Evolutionary conservation across 306 rosid genomes (phyloP).

Genomic region (Datisca glomerata): DNA sequence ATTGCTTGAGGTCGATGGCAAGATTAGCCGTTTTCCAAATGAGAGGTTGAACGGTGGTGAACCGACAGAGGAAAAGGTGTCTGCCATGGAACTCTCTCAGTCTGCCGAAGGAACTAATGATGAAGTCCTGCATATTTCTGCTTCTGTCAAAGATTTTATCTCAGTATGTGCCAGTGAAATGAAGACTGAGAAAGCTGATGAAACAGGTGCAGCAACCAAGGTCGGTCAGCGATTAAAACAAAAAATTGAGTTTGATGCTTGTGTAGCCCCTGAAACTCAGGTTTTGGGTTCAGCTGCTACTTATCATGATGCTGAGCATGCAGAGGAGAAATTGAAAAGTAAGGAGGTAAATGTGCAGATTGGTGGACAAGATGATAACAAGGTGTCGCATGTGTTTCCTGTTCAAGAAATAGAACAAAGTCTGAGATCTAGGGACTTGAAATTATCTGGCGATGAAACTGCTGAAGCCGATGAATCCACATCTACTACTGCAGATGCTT

Average conservation of each 20-base stretch:
- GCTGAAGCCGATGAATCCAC: slow-evolving; percentile 62
- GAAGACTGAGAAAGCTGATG: slow-evolving; percentile 25
- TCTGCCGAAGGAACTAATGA: slow-evolving; percentile 20
- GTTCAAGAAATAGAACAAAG: slow-evolving; percentile 35
- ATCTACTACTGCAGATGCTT: slow-evolving; percentile 44
- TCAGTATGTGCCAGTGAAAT: slow-evolving; percentile 20
- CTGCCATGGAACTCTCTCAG: slow-evolving; percentile 16
- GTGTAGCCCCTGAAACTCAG: slow-evolving; percentile 14
- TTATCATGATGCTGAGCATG: slow-evolving; percentile 19
- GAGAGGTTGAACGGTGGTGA: slow-evolving; percentile 15
- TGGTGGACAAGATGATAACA: slow-evolving; percentile 13
- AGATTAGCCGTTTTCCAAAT: too few species aligned
- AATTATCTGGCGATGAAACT: slow-evolving; percentile 24
- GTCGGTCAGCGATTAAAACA: slow-evolving; percentile 20
- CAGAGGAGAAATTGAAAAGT: slow-evolving; percentile 29
- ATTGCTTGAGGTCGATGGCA: slow-evolving; percentile 20
- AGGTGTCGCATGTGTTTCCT: slow-evolving; percentile 12
- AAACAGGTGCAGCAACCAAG: slow-evolving; percentile 11
- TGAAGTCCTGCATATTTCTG: slow-evolving; percentile 18
- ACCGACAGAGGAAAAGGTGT: slow-evolving; percentile 19
- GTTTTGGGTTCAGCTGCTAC: slow-evolving; percentile 15
- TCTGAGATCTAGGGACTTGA: slow-evolving; percentile 21
- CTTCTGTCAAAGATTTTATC: slow-evolving; percentile 17
- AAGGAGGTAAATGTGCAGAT: slow-evolving; percentile 22
- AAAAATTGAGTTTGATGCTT: slow-evolving; percentile 10